Evolutionary conservation across 768 basidiomycete species (phyloP), one percentile per base, ranked within the genome.

Genomic region (Nevesoporus exiguus): DNA sequence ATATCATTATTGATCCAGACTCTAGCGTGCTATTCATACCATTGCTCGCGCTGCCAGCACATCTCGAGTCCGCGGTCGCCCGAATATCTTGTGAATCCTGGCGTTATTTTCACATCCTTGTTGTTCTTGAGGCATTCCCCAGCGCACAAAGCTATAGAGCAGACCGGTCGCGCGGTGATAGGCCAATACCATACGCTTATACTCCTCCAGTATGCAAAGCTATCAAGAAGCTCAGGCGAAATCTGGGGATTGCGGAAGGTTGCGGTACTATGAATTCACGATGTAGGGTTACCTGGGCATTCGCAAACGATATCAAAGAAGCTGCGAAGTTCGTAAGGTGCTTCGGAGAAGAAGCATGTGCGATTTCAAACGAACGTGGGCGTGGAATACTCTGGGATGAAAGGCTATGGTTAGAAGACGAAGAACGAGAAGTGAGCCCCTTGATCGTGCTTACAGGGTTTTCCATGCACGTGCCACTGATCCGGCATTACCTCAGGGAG

Each of bases 61-160:
- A 77, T 31, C 72, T 79, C 41, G 76, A 80, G 7, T 61, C 69
- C 7, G 71, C 85, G 14, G 60, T 77, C 13, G 65, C 72, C 13
- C 66, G 62, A 5, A 71, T 93, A 29, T 72, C 77, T 8, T 58
- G 69, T 21, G 75, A 81, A 52, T 88, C 90, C n/a, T 88, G 85
- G 85, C 72, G 74, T 22, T 91, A 79, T 64, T 60, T 65, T 9
- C 69, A 71, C 25, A 50, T 91, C 3, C 72, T 86, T 2, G 62
- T 91, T 34, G 53, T 92, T 13, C 80, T 92, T 49, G 87, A 88
- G 61, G 86, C 80, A 4, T 89, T 84, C 57, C 81, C 84, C 5
- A 74, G 75, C 15, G 72, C 75, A 5, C 51, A 74, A 76, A 65
- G 27, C 72, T 71, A 57, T 67, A 63, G 58, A 42, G 46, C 24